Conservation (phyloP, 768 basidiomycete species). For the Amanita rubescens region DNA sequence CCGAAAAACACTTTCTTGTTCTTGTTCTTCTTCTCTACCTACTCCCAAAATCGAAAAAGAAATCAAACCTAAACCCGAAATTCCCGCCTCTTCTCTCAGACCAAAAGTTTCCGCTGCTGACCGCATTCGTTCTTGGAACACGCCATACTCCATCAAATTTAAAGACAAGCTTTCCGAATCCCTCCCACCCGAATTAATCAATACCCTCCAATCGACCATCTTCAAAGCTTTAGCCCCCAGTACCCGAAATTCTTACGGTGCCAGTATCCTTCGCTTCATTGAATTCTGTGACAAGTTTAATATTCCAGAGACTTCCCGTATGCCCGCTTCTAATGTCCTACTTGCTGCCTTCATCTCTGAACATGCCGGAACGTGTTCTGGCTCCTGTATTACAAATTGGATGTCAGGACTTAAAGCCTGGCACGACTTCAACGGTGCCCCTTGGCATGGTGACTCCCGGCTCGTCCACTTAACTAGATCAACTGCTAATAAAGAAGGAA, state of each 20-base stretch:
- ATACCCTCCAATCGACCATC: neutral
- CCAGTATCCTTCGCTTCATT: constrained; percentile 24
- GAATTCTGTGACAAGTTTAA: constrained; percentile 26
- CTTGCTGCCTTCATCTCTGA: constrained; percentile 18
- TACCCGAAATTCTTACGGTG: constrained; percentile 20
- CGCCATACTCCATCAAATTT: constrained; percentile 7
- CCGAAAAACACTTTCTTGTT: neutral
- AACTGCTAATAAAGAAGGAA: constrained; percentile 11
- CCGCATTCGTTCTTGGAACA: constrained; percentile 12
- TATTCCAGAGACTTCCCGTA: constrained; percentile 18
- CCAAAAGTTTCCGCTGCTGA: constrained; percentile 15
- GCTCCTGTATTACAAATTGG: constrained; percentile 18
- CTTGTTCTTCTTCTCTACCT: neutral
- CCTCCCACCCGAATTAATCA: constrained; percentile 5
- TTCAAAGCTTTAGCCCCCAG: constrained; percentile 11
- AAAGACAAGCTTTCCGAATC: neutral
- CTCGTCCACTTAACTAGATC: constrained; percentile 10
- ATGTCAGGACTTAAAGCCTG: constrained; percentile 22
- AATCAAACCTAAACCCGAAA: neutral
- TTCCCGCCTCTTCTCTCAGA: neutral
- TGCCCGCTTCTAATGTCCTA: constrained; percentile 22
- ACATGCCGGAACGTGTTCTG: neutral
- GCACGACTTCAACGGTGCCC: constrained; percentile 23
- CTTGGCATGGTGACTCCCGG: constrained; percentile 19
- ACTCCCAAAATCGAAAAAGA: neutral